Base-by-base conservation (phyloP, 176 grass and related monocot genomes). In the Oryza glaberrima region DNA sequence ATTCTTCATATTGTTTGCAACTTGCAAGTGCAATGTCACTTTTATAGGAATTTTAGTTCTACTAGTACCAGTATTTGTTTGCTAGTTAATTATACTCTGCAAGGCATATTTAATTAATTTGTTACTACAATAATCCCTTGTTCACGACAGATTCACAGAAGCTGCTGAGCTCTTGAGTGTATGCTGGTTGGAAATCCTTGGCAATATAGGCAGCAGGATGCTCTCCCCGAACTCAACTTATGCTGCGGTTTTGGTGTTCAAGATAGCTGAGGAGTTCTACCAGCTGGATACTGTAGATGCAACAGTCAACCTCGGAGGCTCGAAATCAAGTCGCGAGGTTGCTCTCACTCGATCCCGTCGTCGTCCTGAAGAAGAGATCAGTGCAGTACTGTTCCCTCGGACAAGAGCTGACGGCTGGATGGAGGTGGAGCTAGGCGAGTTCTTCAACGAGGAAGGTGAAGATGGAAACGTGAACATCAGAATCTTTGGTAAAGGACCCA, bases 161-260 rank as follows among this genome's bases (percentile, higher is more conserved):
- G 82, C 51, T 20, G 89, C 87, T 3, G 11, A 85, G 72, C 93
- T 98, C 14, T 0, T 16, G 8, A 0, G 2, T 6, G 93, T 98
- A 23, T 98, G 91, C 80, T 92, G 91, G 95, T 23, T 95, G 32
- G 95, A 93, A 34, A 81, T 98, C 35, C 11, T 1, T 30, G 89
- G 87, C 25, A 91, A 63, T 44, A 94, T 98, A 0, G 22, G 80
- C 1, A 91, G 48, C 79, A 88, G 45, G 41, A 84, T 82, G 40
- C 90, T 98, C 40, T 84, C 90, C n/a, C 45, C 6, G 1, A 69
- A 75, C 48, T 82, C 87, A 48, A 72, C 30, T 2, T 94, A 93
- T 12, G 72, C 79, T 0, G 79, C 88, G 19, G 84, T 88, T 65
- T 75, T 98, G 1, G 73, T 98, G 10, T 97, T 84, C 63, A 93